These are phyloP conservation scores for Thamnidium elegans DNA, from an alignment of 192 early-diverging fungal species.

Conservation along the genomic window DNA sequence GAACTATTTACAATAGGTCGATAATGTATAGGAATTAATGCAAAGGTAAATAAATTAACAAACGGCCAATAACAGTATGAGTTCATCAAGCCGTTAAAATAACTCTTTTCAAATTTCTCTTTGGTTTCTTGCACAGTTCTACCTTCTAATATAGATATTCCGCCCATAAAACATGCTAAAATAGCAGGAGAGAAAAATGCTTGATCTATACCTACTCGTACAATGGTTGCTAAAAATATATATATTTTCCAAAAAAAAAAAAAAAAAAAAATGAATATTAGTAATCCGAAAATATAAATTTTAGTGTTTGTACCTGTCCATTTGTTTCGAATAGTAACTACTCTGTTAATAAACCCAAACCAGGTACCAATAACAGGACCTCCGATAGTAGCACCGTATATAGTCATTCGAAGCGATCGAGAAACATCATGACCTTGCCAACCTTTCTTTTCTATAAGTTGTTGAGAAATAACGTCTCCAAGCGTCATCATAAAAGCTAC, in stretches of 20 bases:
- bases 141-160: conserved; percentile 21
- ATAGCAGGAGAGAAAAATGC: conserved; percentile 20
- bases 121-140: conserved; percentile 1
- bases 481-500: conserved; percentile 12
- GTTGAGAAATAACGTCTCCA: conserved; percentile 24
- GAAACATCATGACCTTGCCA: conserved; percentile 13
- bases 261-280: no score
- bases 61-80: conserved; percentile 29
- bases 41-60: conserved; percentile 14
- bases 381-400: conserved; percentile 20
- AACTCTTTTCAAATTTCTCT: conserved; percentile 22
- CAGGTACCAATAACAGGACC: conserved; percentile 22
- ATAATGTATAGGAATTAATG: conserved; percentile 15
- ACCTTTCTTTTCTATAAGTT: conserved; percentile 21
- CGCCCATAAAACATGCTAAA: conserved; percentile 17
- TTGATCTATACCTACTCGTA: conserved; percentile 16
- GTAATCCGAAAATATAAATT: neutral
- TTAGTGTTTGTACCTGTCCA: neutral
- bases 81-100: conserved; percentile 12
- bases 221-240: conserved; percentile 4
- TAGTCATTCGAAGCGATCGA: conserved; percentile 14
- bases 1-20: conserved; percentile 17
- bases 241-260: no score
- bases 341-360: conserved; percentile 14
- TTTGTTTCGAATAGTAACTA: conserved; percentile 12